These are phyloP conservation scores for Apiotrichum siamense DNA, from an alignment of 1,284 basidiomycete genomes.

Conservation along the genomic window DNA sequence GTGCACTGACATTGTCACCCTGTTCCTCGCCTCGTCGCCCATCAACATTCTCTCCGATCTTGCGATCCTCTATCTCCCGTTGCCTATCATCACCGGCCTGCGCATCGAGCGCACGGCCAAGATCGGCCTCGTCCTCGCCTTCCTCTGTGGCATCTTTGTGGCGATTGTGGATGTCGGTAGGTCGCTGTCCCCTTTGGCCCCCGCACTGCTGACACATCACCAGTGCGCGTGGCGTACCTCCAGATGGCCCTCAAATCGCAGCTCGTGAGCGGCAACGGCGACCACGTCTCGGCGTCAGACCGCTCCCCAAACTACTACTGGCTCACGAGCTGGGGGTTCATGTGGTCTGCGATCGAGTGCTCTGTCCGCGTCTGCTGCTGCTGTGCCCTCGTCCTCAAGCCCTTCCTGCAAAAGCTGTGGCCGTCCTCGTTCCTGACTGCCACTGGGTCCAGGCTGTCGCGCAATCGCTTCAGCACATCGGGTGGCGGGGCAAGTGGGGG, in stretches of 20 bases:
- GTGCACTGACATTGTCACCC: slow-evolving; percentile 40
- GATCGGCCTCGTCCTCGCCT: slow-evolving; percentile 42
- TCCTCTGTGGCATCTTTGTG: slow-evolving; percentile 44
- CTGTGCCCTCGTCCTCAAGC: slow-evolving; percentile 44
- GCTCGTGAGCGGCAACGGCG: slow-evolving; percentile 4
- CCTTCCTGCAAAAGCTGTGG: slow-evolving; percentile 34
- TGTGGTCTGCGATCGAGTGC: slow-evolving; percentile 46
- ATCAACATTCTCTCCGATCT: slow-evolving; percentile 46
- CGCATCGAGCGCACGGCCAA: slow-evolving; percentile 45
- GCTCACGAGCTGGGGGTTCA: slow-evolving; percentile 36
- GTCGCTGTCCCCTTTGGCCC: background rate
- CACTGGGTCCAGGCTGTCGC: background rate
- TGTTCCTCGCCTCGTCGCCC: slow-evolving; percentile 43
- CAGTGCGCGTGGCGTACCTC: slow-evolving; percentile 41
- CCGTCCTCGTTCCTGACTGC: background rate
- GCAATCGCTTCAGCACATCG: background rate
- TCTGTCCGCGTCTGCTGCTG: slow-evolving; percentile 43
- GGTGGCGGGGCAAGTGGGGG: background rate
- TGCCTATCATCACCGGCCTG: slow-evolving; percentile 43
- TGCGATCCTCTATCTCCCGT: slow-evolving; percentile 43
- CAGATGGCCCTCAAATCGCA: slow-evolving; percentile 35
- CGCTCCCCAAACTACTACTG: slow-evolving; percentile 35
- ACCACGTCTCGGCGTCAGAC: slow-evolving; percentile 8
- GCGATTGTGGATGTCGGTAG: slow-evolving; percentile 41
- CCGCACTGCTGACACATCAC: no score